Base-by-base conservation (phyloP, 2,329 filamentous ascomycete species). In the Botryosphaeria dothidea region DNA sequence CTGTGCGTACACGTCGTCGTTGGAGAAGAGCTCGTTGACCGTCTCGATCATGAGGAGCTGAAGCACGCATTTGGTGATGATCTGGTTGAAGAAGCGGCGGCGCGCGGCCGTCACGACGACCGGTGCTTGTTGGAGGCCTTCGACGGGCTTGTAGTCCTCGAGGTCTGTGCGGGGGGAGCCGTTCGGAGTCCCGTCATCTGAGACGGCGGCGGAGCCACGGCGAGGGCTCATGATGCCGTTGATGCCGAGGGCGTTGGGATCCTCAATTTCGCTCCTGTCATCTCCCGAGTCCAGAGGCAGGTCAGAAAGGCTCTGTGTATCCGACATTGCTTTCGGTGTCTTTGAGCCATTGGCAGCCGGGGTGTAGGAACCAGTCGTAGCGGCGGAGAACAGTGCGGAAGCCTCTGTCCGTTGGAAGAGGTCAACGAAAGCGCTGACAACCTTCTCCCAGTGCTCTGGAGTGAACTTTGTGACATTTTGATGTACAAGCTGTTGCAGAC, bases 1-100 rank as follows among this genome's bases (percentile, higher is more conserved):
- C 75, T 96, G 89, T 5, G 89, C 85, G 75, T 99, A 99, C 17
- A 99, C 96, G 1, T 91, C 88, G 74, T 98, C 93, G 77, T 98
- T 99, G 71, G 93, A 96, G 82, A 99, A 99, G 56, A 99, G 88
- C 78, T 99, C 96, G 73, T 96, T 96, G 46, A 99, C 96, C 0
- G 96, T 99, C 78, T 99, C 96, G 71, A 99, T 99, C 93, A 99
- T 99, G 68, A 99, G 88, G 2, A 99, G 86, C 78, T 99, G 96
- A 8, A 99, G 83, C 3, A 99, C 96, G 75, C 95, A 99, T 70
- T 96, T 94, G 15, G 94, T 97, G 78, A 99, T 99, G 77, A 99
- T 99, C 70, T 94, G 92, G 80, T 99, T 99, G 85, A 99, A 99
- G 82, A 97, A 97, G 61, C 93, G 90, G 38, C 95, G 88, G 27